A percentile compares a stretch with the other conserved stretches of the same genome.
Conservation (phyloP, 306 rosid species). For the Lagenaria siceraria region DNA sequence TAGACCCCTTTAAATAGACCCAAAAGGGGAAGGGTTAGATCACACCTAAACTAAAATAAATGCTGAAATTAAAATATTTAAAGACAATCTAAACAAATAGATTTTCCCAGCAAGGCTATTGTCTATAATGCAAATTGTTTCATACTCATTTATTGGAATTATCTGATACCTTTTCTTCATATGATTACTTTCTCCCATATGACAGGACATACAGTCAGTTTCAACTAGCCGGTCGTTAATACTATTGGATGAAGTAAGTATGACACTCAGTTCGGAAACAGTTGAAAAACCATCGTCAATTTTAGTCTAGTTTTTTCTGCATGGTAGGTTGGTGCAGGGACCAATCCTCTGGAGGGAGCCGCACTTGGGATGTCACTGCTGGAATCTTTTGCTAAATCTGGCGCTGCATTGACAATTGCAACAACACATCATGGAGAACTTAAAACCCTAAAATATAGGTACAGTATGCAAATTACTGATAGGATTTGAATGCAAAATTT, state of each 20-base stretch:
- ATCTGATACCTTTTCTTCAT: constrained; percentile 3
- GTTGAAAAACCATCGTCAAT: background rate
- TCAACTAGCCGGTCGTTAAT: constrained; percentile 69
- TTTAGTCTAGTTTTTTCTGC: constrained; percentile 10
- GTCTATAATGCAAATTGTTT: background rate
- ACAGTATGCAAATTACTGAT: background rate
- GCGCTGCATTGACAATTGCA: constrained; percentile 71
- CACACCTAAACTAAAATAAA: too few relatives aligned
- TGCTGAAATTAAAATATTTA: too few relatives aligned
- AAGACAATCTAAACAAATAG: too few relatives aligned
- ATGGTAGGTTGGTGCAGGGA: constrained; percentile 91
- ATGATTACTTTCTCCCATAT: constrained; percentile 9
- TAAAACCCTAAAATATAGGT: constrained; percentile 97
- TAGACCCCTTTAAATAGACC: too few relatives aligned
- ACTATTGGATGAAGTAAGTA: constrained; percentile 78
- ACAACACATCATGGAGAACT: constrained; percentile 98
- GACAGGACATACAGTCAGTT: constrained; percentile 62
- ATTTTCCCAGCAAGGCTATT: too few relatives aligned
- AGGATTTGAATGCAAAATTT: background rate
- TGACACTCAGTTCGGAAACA: constrained; percentile 1
- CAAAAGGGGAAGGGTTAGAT: too few relatives aligned
- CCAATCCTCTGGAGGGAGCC: constrained; percentile 97
- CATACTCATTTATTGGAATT: background rate
- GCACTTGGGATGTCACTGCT: constrained; percentile 84
- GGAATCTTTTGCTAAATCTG: constrained; percentile 73